phyloP scores from a whole-genome alignment of 495 filamentous ascomycete species.

The Glonium stellatum region DNA sequence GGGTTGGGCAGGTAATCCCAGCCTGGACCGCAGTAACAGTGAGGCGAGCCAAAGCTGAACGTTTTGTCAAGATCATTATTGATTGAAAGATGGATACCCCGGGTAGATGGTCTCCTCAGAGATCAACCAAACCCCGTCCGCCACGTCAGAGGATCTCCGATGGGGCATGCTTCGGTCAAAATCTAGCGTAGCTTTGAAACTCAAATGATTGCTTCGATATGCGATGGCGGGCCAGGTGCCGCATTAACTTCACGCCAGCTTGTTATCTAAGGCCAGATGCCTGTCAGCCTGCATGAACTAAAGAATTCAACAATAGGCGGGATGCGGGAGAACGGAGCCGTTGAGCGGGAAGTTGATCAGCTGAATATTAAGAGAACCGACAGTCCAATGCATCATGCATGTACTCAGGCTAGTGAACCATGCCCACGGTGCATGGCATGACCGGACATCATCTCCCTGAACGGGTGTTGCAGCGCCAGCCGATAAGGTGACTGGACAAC shows the following conservation, averaged over 20 bases:
- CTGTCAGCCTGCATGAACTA: slow-evolving; percentile 31
- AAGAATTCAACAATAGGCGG: slow-evolving; percentile 27
- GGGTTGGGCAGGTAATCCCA: slow-evolving; percentile 21
- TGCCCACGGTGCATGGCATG: slow-evolving; percentile 21
- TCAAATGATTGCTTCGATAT: slow-evolving; percentile 32
- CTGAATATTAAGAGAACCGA: slow-evolving; percentile 21
- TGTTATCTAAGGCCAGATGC: slow-evolving; percentile 27
- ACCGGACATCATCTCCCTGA: slow-evolving; percentile 22
- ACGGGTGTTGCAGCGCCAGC: slow-evolving; percentile 25
- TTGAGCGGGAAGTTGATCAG: slow-evolving; percentile 29
- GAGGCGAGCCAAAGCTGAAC: slow-evolving; percentile 19
- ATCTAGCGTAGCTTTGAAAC: slow-evolving; percentile 27
- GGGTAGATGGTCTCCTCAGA: slow-evolving; percentile 22
- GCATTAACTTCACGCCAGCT: slow-evolving; percentile 29
- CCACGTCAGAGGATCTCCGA: slow-evolving; percentile 36
- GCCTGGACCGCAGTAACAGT: slow-evolving; percentile 15
- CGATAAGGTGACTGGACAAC: slow-evolving; percentile 33
- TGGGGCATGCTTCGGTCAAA: slow-evolving; percentile 29
- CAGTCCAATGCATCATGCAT: slow-evolving; percentile 21
- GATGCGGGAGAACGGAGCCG: slow-evolving; percentile 26
- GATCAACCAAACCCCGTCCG: slow-evolving; percentile 31
- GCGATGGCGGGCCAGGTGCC: slow-evolving; percentile 28
- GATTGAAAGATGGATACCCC: slow-evolving; percentile 22
- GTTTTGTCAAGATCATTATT: slow-evolving; percentile 24
- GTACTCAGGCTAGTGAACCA: slow-evolving; percentile 17